Conservation (phyloP, 2,329 filamentous ascomycete genomes). For the Talaromyces sp. region DNA sequence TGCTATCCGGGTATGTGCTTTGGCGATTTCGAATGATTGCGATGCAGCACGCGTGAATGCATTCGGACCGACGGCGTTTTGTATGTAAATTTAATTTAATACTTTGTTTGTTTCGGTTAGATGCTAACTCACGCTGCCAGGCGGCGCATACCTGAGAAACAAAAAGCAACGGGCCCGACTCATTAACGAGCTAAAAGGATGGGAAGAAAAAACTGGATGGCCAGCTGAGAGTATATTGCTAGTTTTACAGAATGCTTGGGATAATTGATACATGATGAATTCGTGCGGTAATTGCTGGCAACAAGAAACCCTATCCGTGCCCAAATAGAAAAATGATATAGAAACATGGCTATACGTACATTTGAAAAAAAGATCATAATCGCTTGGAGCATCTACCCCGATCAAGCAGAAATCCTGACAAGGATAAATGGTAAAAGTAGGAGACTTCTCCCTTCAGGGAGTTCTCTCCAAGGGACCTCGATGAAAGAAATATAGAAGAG, state of each 20-base stretch:
- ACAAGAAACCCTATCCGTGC: neutral
- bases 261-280: neutral
- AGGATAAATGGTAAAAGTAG: neutral
- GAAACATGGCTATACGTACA: constrained; percentile 2
- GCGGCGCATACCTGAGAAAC: constrained; percentile 14
- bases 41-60: constrained; percentile 43
- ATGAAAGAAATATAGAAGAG: neutral
- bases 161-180: neutral
- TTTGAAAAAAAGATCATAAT: neutral
- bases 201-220: neutral
- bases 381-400: neutral
- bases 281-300: neutral
- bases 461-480: neutral
- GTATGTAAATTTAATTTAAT: constrained; percentile 23
- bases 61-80: constrained; percentile 46
- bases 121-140: constrained; percentile 2
- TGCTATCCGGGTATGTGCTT: constrained; percentile 38
- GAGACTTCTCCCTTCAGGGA: neutral
- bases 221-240: neutral
- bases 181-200: neutral
- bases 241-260: neutral
- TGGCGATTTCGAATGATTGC: constrained; percentile 41
- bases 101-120: neutral
- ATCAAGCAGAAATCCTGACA: neutral
- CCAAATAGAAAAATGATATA: neutral